These are phyloP conservation scores for Pythium dissimile DNA, from an alignment of 352 stramenopile species.

Conservation along the genomic window DNA sequence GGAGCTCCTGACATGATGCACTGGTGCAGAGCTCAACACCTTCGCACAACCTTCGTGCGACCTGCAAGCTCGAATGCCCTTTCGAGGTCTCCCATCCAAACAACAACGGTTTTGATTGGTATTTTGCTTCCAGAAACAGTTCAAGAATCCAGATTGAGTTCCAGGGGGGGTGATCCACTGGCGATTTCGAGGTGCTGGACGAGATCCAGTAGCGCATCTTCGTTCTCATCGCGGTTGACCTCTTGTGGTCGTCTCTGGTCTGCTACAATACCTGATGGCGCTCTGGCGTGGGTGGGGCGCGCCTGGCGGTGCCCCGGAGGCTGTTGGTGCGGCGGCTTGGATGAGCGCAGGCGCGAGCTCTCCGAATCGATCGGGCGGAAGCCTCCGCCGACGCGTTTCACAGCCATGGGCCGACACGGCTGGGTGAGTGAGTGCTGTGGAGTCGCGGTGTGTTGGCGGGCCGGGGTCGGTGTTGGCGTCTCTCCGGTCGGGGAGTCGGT, in stretches of 20 bases:
- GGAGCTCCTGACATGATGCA: constrained; percentile 26
- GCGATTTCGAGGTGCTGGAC: constrained; percentile 8
- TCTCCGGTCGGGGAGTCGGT: constrained; percentile 9
- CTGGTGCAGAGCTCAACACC: constrained; percentile 52
- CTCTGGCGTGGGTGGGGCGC: constrained; percentile 4
- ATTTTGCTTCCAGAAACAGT: constrained; percentile 2
- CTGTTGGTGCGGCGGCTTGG: constrained; percentile 3
- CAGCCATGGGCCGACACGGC: constrained; percentile 3
- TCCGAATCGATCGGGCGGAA: constrained; percentile 25
- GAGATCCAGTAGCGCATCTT: constrained; percentile 21
- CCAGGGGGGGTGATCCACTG: background rate
- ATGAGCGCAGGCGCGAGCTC: background rate
- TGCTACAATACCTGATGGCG: background rate
- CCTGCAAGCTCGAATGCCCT: constrained; percentile 2
- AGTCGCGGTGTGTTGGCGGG: too few species aligned
- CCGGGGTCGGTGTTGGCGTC: background rate
- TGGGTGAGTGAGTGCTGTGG: too few species aligned
- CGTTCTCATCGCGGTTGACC: constrained; percentile 1
- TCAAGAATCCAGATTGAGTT: constrained; percentile 4
- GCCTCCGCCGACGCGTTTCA: constrained; percentile 46
- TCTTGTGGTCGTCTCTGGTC: background rate
- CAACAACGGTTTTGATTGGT: background rate
- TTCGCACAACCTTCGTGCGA: constrained; percentile 34
- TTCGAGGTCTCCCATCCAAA: constrained; percentile 8
- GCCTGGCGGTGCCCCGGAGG: constrained; percentile 5